Evolutionary conservation across 768 basidiomycete species (phyloP).

Genomic region (Kwoniella newhampshirensis): DNA sequence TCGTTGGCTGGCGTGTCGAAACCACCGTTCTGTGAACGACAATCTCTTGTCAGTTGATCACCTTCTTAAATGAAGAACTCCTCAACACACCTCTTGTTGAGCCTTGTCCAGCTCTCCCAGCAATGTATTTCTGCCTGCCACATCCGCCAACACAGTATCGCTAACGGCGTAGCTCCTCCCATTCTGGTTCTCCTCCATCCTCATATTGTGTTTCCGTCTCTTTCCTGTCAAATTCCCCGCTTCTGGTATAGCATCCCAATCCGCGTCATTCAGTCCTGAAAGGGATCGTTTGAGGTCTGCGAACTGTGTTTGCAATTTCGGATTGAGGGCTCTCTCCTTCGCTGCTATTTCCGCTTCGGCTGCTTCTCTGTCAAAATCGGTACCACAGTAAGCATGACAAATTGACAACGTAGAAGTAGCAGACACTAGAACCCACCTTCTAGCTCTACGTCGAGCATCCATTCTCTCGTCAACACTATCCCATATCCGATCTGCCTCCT

Average conservation of each 20-base stretch:
- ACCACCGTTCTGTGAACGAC: slow-evolving; percentile 60
- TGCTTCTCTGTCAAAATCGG: slow-evolving; percentile 71
- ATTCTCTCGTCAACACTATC: slow-evolving; percentile 86
- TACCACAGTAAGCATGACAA: no score
- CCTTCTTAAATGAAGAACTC: not conserved
- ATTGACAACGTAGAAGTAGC: slow-evolving; percentile 3
- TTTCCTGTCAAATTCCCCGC: slow-evolving; percentile 93
- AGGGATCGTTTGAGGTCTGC: slow-evolving; percentile 91
- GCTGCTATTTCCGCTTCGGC: slow-evolving; percentile 71
- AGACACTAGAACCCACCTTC: slow-evolving; percentile 61
- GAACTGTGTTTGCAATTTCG: slow-evolving; percentile 94
- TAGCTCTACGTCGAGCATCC: slow-evolving; percentile 76
- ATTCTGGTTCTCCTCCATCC: slow-evolving; percentile 60
- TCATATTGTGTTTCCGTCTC: slow-evolving; percentile 64
- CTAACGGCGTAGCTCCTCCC: slow-evolving; percentile 86
- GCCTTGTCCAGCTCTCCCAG: slow-evolving; percentile 72
- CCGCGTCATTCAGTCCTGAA: slow-evolving; percentile 77
- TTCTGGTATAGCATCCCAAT: slow-evolving; percentile 95
- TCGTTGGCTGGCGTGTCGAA: slow-evolving; percentile 73
- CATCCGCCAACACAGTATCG: slow-evolving; percentile 87
- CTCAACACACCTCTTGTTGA: slow-evolving; percentile 68
- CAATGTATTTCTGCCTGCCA: slow-evolving; percentile 70
- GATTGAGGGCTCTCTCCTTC: slow-evolving; percentile 78
- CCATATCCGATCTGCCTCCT: slow-evolving; percentile 94
- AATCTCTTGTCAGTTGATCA: no score